Evolutionary conservation across 2,329 filamentous ascomycete genomes (phyloP).

Genomic region (Botryotinia narcissicola): DNA sequence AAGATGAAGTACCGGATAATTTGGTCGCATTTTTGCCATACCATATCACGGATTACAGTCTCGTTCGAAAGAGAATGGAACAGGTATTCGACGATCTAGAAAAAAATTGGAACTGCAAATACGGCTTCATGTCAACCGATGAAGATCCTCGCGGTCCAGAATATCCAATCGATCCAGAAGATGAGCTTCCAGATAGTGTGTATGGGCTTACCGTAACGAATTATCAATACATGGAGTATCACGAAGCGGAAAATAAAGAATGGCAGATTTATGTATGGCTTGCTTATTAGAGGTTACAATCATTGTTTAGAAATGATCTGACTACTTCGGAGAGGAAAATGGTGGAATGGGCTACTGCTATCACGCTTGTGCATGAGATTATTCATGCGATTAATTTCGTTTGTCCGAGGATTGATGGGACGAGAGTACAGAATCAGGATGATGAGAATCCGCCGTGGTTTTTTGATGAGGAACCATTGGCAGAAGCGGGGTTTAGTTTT

Average conservation of each 20-base stretch:
- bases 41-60: neutral
- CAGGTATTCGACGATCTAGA: neutral
- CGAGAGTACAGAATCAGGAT: neutral
- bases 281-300: neutral
- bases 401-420: neutral
- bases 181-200: neutral
- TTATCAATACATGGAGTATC: constrained; percentile 16
- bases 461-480: constrained; percentile 24
- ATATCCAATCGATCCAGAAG: neutral
- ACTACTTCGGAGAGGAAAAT: neutral
- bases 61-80: neutral
- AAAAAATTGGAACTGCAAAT: constrained; percentile 3
- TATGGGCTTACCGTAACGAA: constrained; percentile 19
- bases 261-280: constrained; percentile 23
- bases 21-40: neutral
- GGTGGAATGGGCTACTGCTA: constrained; percentile 23
- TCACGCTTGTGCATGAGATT: constrained; percentile 25
- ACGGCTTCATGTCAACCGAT: constrained; percentile 21
- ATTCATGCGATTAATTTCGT: constrained; percentile 22
- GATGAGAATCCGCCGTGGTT: constrained; percentile 21
- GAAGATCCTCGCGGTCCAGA: constrained; percentile 20
- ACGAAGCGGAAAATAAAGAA: too few species aligned
- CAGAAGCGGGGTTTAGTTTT: constrained; percentile 27
- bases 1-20: neutral
- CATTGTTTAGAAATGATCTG: constrained; percentile 22